phyloP scores from a whole-genome alignment of 2,329 filamentous ascomycete species.

The Shiraia sp. region DNA sequence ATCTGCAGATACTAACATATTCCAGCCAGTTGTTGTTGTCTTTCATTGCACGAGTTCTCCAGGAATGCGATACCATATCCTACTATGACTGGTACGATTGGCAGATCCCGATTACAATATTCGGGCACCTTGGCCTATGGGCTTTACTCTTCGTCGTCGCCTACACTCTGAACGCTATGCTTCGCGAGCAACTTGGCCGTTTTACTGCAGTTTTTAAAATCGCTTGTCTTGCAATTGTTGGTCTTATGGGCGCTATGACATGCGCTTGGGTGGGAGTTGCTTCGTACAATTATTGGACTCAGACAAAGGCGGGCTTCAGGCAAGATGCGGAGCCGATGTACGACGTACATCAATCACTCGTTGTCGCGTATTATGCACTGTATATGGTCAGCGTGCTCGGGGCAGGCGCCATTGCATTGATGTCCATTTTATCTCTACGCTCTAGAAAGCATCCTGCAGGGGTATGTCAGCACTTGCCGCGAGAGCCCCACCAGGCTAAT shows the following conservation, averaged over 20 bases:
- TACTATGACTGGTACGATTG: constrained; percentile 6
- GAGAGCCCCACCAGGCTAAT: constrained; percentile 1
- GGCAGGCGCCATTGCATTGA: constrained; percentile 13
- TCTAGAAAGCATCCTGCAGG: constrained; percentile 12
- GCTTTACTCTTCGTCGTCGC: constrained; percentile 28
- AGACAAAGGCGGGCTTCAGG: background rate
- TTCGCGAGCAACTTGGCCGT: constrained; percentile 23
- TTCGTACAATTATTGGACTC: constrained; percentile 16
- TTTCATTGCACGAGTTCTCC: constrained; percentile 15
- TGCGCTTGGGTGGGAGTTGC: constrained; percentile 12
- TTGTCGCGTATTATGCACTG: constrained; percentile 16
- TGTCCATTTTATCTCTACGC: constrained; percentile 19
- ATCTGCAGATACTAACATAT: background rate
- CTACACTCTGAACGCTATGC: constrained; percentile 28
- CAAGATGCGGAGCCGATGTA: background rate
- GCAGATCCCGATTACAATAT: constrained; percentile 20
- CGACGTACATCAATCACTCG: constrained; percentile 1
- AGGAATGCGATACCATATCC: constrained; percentile 11
- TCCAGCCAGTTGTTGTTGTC: constrained; percentile 13
- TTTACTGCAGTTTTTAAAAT: constrained; percentile 12
- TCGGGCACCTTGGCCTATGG: constrained; percentile 22
- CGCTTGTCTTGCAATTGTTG: constrained; percentile 13
- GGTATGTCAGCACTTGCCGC: constrained; percentile 16
- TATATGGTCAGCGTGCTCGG: constrained; percentile 24
- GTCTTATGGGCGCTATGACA: constrained; percentile 25